Conservation (phyloP, 2,329 filamentous ascomycete genomes). For the Pseudogymnoascus sp. region DNA sequence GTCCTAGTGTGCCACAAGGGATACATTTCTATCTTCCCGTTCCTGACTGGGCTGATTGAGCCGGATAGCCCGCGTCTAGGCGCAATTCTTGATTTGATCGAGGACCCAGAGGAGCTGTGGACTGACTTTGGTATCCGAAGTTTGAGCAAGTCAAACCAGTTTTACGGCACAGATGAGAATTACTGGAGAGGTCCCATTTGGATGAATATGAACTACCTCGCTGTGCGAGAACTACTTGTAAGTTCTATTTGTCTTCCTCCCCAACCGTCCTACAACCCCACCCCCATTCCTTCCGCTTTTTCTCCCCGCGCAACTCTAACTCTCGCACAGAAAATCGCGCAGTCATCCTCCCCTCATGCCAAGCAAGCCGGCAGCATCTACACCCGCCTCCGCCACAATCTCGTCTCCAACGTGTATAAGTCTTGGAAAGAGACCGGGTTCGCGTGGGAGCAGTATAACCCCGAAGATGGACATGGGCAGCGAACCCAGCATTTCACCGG, state of each 20-base stretch:
- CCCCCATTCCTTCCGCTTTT: background rate
- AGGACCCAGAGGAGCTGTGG: constrained; percentile 80
- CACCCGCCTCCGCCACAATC: constrained; percentile 66
- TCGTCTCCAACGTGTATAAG: constrained; percentile 81
- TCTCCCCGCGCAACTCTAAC: constrained; percentile 12
- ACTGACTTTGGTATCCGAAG: constrained; percentile 82
- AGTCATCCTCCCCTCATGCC: constrained; percentile 51
- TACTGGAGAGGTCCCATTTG: constrained; percentile 95
- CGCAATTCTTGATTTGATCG: constrained; percentile 67
- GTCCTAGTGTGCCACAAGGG: constrained; percentile 90
- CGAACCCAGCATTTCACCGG: constrained; percentile 96
- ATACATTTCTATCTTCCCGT: constrained; percentile 89
- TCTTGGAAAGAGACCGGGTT: constrained; percentile 90
- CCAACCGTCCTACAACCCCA: constrained; percentile 10
- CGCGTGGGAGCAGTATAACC: constrained; percentile 97
- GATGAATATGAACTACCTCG: constrained; percentile 94
- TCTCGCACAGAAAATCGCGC: constrained; percentile 50
- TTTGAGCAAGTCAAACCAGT: constrained; percentile 71
- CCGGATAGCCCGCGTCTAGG: constrained; percentile 67
- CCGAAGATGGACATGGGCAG: constrained; percentile 87
- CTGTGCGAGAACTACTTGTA: constrained; percentile 69
- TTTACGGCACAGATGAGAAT: constrained; percentile 88
- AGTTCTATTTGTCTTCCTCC: constrained; percentile 32
- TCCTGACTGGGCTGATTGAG: constrained; percentile 73
- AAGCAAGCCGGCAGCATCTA: constrained; percentile 66